Evolutionary conservation across 73 alveolate genomes (phyloP), one percentile per base, ranked within the genome.

Genomic region (Tetrahymena borealis): DNA sequence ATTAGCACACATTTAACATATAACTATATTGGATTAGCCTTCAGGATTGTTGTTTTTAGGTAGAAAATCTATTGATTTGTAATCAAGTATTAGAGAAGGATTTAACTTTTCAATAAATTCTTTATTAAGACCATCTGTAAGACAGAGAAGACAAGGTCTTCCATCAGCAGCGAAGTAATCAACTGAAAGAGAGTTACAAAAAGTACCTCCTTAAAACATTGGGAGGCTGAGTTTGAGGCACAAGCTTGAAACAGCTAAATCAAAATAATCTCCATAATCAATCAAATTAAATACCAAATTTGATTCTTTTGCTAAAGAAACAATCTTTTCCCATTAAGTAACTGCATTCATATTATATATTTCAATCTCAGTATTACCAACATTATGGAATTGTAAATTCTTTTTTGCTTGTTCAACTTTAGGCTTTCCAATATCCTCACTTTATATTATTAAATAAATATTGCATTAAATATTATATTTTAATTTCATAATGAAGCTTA

Each of bases 261-360:
- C 99, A 90, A 96, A 97, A 91, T 95, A 97, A 91, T 97, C 99
- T 20, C 99, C 98, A 78, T 96, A 97, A 91, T 97, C 99, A 38
- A 97, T 97, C 97, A 96, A 96, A 90, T 97, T 97, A 90, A 97
- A 96, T 15, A 97, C 93, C 16, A 93, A 98, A 77, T 97, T 96
- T 24, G 96, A 91, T 78, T 95, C 90, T 60, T 94, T 78, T 20
- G 97, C 93, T 15, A 96, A 42, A 39, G 94, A 91, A 0, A 97
- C 97, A 32, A 97, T 95, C 41, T 92, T 40, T 33, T 77, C 91
- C 99, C 99, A 97, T 32, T 97, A 38, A 38, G 78, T 41, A 6
- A 95, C 94, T 12, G 97, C 98, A 93, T 95, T 94, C 7, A 97
- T 39, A 90, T 97, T 90, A 92, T 91, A 90, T 28, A 94, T 94